Conservation (phyloP, 1,284 basidiomycete species). For the Tilletia indica region DNA sequence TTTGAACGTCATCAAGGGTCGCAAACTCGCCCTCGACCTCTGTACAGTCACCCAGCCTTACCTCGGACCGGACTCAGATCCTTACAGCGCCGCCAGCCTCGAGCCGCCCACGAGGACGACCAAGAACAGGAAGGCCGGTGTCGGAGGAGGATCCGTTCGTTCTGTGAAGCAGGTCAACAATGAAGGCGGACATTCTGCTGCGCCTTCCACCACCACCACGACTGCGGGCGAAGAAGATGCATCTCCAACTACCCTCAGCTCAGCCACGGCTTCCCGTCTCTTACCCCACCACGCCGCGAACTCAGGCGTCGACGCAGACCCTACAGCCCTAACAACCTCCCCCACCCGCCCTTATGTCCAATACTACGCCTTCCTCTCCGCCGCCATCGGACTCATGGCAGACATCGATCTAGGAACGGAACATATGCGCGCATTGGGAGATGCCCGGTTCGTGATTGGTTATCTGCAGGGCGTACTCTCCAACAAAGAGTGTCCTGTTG, state of each 20-base stretch:
- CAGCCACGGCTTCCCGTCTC: constrained; percentile 12
- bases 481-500: constrained; percentile 42
- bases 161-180: background rate
- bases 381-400: constrained; percentile 84
- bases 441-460: constrained; percentile 80
- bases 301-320: background rate
- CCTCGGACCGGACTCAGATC: constrained; percentile 56
- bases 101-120: background rate
- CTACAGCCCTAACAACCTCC: background rate
- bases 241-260: background rate
- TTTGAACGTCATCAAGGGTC: constrained; percentile 84
- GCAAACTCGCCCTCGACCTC: constrained; percentile 71
- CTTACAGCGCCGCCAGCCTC: background rate
- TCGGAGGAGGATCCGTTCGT: background rate
- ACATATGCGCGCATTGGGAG: constrained; percentile 87
- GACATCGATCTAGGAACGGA: constrained; percentile 77
- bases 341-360: constrained; percentile 39
- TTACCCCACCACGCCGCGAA: background rate
- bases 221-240: background rate
- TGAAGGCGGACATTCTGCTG: background rate
- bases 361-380: constrained; percentile 82
- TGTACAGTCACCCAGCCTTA: constrained; percentile 74
- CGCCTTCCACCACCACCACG: background rate
- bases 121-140: background rate
- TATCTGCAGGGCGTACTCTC: constrained; percentile 63